Evolutionary conservation across 2,329 filamentous ascomycete genomes (phyloP).

Genomic region (Sporothrix protearum): DNA sequence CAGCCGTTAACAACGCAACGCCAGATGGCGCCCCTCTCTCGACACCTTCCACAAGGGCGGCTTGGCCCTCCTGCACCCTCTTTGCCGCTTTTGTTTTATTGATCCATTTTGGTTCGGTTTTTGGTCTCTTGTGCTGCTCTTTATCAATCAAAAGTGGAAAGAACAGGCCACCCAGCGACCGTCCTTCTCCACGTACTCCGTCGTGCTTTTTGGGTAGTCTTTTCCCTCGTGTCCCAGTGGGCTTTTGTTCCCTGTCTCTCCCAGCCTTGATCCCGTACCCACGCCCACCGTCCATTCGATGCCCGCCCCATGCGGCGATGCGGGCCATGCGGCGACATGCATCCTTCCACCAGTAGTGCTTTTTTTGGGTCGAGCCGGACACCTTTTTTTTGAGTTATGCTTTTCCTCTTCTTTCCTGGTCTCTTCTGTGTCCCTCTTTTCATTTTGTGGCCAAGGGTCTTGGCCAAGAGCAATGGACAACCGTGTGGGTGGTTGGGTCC

Average conservation of each 20-base stretch:
- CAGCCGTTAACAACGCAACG: neutral
- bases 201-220: neutral
- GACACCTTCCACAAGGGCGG: neutral
- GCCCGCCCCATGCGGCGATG: neutral
- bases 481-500: neutral
- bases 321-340: neutral
- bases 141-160: neutral
- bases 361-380: neutral
- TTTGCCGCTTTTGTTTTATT: neutral
- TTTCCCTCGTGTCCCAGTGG: neutral
- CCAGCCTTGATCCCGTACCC: neutral
- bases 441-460: neutral
- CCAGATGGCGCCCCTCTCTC: neutral
- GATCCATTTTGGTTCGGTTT: neutral
- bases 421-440: neutral
- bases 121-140: neutral
- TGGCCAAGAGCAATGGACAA: neutral
- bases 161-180: neutral
- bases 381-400: neutral
- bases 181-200: neutral
- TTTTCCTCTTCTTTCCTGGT: neutral
- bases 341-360: neutral
- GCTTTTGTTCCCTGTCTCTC: neutral
- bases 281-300: neutral
- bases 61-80: neutral